phyloP scores from a whole-genome alignment of 805 yeast species.

The Candida koratica region DNA sequence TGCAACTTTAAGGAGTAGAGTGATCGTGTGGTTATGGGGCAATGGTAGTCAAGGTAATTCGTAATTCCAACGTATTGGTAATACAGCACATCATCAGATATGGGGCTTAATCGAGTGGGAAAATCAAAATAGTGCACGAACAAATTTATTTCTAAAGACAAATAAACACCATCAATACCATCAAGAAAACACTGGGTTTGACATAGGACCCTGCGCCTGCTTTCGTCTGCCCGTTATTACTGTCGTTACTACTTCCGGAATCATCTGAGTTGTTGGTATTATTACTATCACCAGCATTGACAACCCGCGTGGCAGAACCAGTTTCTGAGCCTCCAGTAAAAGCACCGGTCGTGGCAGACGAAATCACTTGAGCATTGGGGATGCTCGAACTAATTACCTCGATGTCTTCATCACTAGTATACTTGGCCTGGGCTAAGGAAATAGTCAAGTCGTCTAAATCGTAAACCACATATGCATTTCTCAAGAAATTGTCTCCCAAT shows the following conservation, averaged over 20 bases:
- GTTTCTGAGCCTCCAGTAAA: slow-evolving; percentile 12
- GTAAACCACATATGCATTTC: slow-evolving; percentile 61
- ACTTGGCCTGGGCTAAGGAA: slow-evolving; percentile 44
- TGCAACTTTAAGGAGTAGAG: too few species aligned
- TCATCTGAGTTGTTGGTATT: slow-evolving; percentile 1
- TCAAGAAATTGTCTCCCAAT: slow-evolving; percentile 64
- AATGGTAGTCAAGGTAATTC: too few species aligned
- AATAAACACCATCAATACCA: background rate
- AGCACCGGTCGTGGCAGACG: slow-evolving; percentile 44
- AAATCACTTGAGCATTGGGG: slow-evolving; percentile 34
- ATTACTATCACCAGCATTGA: slow-evolving; percentile 1
- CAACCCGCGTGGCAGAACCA: slow-evolving; percentile 1
- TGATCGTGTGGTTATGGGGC: too few species aligned
- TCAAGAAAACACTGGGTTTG: background rate
- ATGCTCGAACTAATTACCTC: slow-evolving; percentile 38
- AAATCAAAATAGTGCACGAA: too few species aligned
- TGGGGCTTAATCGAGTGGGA: too few species aligned
- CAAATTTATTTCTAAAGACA: slow-evolving; percentile 2
- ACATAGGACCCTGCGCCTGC: background rate
- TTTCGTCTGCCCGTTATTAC: background rate
- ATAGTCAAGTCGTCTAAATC: slow-evolving; percentile 56
- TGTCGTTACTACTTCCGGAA: background rate
- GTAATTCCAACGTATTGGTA: too few species aligned
- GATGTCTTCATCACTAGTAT: slow-evolving; percentile 35
- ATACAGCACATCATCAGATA: too few species aligned